Percentiles rank a stretch among this genome's conserved stretches.
Conservation (phyloP, 495 filamentous ascomycete genomes). For the Aspergillus wentii region DNA sequence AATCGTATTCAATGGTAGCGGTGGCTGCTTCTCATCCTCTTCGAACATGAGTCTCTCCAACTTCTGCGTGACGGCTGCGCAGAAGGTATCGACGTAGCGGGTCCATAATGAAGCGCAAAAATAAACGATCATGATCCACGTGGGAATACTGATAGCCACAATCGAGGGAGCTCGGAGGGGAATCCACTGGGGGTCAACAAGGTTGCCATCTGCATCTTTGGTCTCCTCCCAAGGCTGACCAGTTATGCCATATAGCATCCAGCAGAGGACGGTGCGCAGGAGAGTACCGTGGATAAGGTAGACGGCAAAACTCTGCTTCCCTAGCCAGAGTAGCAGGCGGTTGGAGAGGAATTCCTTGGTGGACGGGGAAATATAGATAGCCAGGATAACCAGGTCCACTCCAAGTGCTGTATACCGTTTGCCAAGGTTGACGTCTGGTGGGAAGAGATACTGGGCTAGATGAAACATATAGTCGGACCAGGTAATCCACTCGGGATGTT, state of each 20-base stretch:
- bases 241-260: constrained; percentile 60
- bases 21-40: constrained; percentile 42
- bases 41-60: constrained; percentile 51
- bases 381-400: constrained; percentile 52
- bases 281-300: constrained; percentile 64
- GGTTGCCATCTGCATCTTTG: constrained; percentile 41
- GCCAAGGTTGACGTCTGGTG: constrained; percentile 45
- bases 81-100: constrained; percentile 59
- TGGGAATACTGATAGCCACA: constrained; percentile 43
- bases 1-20: constrained; percentile 30
- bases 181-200: constrained; percentile 29
- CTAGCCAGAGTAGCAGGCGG: constrained; percentile 58
- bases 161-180: constrained; percentile 35
- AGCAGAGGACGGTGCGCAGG: constrained; percentile 56
- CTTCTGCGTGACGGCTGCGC: constrained; percentile 55
- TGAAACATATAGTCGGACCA: constrained; percentile 53
- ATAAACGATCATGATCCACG: constrained; percentile 58
- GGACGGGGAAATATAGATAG: constrained; percentile 53
- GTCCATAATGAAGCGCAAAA: constrained; percentile 58
- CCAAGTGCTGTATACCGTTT: constrained; percentile 53
- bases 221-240: constrained; percentile 45
- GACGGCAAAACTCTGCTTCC: constrained; percentile 63
- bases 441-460: constrained; percentile 48
- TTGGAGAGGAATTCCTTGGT: constrained; percentile 51
- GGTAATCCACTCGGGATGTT: constrained; percentile 48